Evolutionary conservation across 768 basidiomycete genomes (phyloP).

Genomic region (Xerocomus potaroensis): DNA sequence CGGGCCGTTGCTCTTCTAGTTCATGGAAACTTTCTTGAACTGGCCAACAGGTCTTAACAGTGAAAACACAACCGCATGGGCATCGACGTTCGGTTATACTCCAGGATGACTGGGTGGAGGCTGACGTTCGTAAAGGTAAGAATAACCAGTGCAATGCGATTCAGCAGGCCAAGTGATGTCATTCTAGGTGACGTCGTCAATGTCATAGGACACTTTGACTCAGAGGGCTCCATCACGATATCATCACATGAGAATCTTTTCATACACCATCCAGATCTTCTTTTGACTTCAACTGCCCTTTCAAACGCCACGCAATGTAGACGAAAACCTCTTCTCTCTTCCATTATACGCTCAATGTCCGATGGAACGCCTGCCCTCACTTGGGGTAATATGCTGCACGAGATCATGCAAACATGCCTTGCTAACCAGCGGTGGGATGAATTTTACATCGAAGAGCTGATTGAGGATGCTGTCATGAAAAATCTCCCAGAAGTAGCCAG

Average conservation of each 20-base stretch:
- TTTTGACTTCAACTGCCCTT: constrained; percentile 87
- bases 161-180: background rate
- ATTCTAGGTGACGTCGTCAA: constrained; percentile 74
- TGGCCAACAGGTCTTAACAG: constrained; percentile 43
- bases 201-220: constrained; percentile 50
- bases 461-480: constrained; percentile 50
- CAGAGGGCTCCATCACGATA: constrained; percentile 49
- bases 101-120: constrained; percentile 72
- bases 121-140: constrained; percentile 59
- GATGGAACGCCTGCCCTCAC: constrained; percentile 65
- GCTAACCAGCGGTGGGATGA: constrained; percentile 57
- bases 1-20: background rate
- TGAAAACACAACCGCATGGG: constrained; percentile 38
- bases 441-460: constrained; percentile 53
- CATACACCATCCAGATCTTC: constrained; percentile 88
- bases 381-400: constrained; percentile 93
- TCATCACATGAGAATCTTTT: constrained; percentile 64
- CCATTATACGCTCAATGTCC: constrained; percentile 53
- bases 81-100: constrained; percentile 53
- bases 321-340: constrained; percentile 80
- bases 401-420: constrained; percentile 83
- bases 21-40: background rate
- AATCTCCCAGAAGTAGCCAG: constrained; percentile 60
- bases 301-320: constrained; percentile 79
- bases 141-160: background rate